Base-by-base conservation (phyloP, 139 green algal species). In the Coelastrella sp. region DNA sequence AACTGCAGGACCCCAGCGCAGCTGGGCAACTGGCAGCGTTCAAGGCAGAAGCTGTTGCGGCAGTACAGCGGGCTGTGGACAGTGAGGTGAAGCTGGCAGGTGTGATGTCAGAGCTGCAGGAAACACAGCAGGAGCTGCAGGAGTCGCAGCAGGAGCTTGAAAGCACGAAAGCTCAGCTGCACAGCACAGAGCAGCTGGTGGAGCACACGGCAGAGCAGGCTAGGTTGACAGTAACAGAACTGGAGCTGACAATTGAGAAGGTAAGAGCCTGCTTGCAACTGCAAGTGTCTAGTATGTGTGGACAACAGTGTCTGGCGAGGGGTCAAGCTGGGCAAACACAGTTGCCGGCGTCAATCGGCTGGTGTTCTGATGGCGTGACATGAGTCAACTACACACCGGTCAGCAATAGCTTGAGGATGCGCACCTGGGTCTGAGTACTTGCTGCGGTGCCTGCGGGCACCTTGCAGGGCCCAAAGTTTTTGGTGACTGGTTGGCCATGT, bases 1-100 rank as follows among this genome's bases (percentile, higher is more conserved):
- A 64, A 13, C 57, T 77, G 85, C 85, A 84, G 58, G 57, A 71
- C 20, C 13, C n/a, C 17, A 58, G 22, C 57, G 60, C 83, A 88
- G 66, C 79, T 56, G 66, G 32, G 14, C 58, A 71, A 66, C 23
- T 65, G 11, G 54, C 17, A 57, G 56, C 56, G 47, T 57, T 80
- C 61, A 71, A 88, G 66, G 16, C 32, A 59, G 54, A 88, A 57
- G 65, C 65, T 7, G 6, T 4, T 61, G 66, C 54, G 22, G 83
- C 65, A 65, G 66, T 59, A 4, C 65, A 80, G 83, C 54, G 74
- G 10, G 66, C 54, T 4, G 57, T 57, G 4, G 68, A 88, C 22
- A 32, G 60, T 32, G 66, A 88, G 65, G 47, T 80, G 65, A 71
- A 74, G 23, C 6, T 71, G 32, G 19, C 76, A 73, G 17, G 66